phyloP scores from a whole-genome alignment of 1,284 basidiomycete species.

The Naganishia sp. region DNA sequence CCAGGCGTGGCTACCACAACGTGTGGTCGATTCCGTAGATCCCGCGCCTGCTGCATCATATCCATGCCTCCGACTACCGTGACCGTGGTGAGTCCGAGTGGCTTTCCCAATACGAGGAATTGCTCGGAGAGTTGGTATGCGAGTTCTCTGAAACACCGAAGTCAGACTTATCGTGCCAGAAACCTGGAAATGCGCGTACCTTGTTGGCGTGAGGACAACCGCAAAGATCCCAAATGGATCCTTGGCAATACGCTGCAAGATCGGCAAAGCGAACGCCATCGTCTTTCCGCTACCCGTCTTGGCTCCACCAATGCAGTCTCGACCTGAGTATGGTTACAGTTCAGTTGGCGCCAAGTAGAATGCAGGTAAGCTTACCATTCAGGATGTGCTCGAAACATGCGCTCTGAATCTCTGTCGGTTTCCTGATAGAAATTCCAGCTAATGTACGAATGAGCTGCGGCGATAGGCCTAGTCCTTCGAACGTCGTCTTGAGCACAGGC shows the following conservation, averaged over 20 bases:
- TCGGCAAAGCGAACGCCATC: constrained; percentile 93
- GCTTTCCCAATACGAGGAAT: constrained; percentile 83
- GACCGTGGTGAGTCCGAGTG: constrained; percentile 76
- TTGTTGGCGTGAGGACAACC: constrained; percentile 87
- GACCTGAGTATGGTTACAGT: constrained; percentile 45
- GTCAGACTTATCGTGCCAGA: too few relatives aligned
- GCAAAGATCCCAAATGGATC: constrained; percentile 95
- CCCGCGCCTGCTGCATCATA: constrained; percentile 91
- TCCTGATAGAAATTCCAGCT: constrained; percentile 76
- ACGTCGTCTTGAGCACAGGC: constrained; percentile 63
- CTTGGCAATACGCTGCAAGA: constrained; percentile 79
- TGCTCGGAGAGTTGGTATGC: constrained; percentile 97
- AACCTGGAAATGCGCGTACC: constrained; percentile 59
- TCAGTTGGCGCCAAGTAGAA: not conserved
- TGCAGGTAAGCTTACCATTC: constrained; percentile 59
- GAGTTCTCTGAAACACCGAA: constrained; percentile 66
- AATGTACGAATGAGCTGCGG: constrained; percentile 69
- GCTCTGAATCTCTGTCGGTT: constrained; percentile 85
- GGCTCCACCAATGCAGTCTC: constrained; percentile 94
- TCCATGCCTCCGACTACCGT: constrained; percentile 98
- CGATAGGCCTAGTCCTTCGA: constrained; percentile 73
- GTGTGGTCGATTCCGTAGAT: constrained; percentile 82
- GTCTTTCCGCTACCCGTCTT: constrained; percentile 99
- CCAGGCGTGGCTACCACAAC: constrained; percentile 96
- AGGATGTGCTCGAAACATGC: constrained; percentile 88